Conservation (phyloP, 2,329 filamentous ascomycete species). For the Zalaria sp. region DNA sequence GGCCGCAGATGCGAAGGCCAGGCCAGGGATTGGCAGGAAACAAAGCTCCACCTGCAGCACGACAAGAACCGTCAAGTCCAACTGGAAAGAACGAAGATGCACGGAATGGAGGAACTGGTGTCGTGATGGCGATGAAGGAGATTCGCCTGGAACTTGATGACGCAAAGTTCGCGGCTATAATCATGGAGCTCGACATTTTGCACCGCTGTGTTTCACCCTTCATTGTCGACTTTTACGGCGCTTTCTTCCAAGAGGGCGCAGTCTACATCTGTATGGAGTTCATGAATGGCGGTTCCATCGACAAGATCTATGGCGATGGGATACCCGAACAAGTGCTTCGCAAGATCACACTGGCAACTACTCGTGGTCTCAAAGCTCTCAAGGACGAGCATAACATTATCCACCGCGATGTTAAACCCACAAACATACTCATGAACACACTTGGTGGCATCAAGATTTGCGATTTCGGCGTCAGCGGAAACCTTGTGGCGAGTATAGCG, state of each 20-base stretch:
- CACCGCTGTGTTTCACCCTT: conserved; percentile 91
- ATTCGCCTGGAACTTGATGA: conserved; percentile 92
- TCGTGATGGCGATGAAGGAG: conserved; percentile 98
- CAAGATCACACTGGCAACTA: conserved; percentile 81
- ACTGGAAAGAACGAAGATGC: conserved; percentile 5
- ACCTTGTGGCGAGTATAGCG: conserved; percentile 90
- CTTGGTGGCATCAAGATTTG: conserved; percentile 92
- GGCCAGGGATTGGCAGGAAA: conserved; percentile 48
- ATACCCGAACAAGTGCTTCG: conserved; percentile 77
- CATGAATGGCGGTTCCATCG: conserved; percentile 96
- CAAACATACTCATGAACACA: conserved; percentile 91
- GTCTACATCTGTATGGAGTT: conserved; percentile 99
- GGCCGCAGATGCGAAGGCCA: conserved; percentile 47
- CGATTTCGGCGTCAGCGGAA: conserved; percentile 94
- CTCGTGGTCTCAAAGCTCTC: conserved; percentile 79
- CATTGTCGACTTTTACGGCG: conserved; percentile 97
- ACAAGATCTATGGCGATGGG: conserved; percentile 85
- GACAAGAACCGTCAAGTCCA: background rate
- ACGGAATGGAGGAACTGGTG: conserved; percentile 47
- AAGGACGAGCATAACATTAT: conserved; percentile 99
- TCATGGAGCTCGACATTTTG: conserved; percentile 93
- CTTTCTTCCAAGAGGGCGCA: conserved; percentile 96
- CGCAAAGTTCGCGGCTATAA: conserved; percentile 89
- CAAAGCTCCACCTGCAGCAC: conserved; percentile 31
- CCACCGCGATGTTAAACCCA: conserved; percentile 94